Percentiles rank a stretch among this genome's conserved stretches.
Conservation (phyloP, 495 filamentous ascomycete genomes). For the Aspergillus haitiensis region DNA sequence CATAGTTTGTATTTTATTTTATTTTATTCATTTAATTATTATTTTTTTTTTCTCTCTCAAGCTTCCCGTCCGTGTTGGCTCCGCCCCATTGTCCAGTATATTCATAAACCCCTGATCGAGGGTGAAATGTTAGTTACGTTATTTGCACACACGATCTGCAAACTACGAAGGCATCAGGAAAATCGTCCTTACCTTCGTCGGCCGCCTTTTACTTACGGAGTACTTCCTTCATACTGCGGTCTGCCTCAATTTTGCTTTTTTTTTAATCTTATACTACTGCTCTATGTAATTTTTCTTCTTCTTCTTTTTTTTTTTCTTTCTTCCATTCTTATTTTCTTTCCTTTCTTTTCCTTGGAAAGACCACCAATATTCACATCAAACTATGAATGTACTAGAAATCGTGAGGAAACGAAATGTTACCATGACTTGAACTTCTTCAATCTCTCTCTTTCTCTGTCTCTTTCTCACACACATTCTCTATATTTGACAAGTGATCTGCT, state of each 20-base stretch:
- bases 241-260: slow-evolving; percentile 2
- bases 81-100: slow-evolving; percentile 19
- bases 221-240: neutral
- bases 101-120: slow-evolving; percentile 20
- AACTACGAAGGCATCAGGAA: slow-evolving; percentile 12
- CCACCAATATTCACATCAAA: neutral
- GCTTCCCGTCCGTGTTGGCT: slow-evolving; percentile 16
- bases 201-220: slow-evolving; percentile 10
- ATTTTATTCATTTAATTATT: neutral
- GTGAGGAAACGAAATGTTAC: neutral
- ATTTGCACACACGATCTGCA: slow-evolving; percentile 18
- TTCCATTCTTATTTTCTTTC: neutral
- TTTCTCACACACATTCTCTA: neutral
- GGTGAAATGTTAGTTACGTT: slow-evolving; percentile 14
- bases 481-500: neutral
- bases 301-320: neutral
- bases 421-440: slow-evolving; percentile 3
- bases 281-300: neutral
- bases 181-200: neutral
- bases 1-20: slow-evolving; percentile 1
- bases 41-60: slow-evolving; percentile 2
- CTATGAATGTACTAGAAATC: neutral
- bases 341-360: neutral
- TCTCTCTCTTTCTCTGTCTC: neutral
- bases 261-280: neutral